phyloP scores from a whole-genome alignment of 257 asterid genomes.

The Coffea canephora region DNA sequence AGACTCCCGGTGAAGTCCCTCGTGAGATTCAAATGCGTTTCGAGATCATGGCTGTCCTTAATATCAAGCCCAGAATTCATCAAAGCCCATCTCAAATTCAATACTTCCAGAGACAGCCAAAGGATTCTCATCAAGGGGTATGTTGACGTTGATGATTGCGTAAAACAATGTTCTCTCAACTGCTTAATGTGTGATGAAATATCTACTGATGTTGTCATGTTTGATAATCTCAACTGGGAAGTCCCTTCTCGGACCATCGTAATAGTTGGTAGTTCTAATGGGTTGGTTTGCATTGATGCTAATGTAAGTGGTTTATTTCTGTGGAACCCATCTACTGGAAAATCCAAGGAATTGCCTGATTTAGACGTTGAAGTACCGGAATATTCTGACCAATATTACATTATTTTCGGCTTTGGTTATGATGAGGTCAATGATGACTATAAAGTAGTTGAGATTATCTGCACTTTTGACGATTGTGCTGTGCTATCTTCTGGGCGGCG shows the following conservation, averaged over 20 bases:
- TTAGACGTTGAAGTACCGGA: neutral
- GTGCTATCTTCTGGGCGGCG: conserved; percentile 1
- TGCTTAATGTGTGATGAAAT: neutral
- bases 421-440: conserved; percentile 27
- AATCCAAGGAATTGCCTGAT: conserved; percentile 14
- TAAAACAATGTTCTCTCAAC: conserved; percentile 18
- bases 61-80: neutral
- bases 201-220: neutral
- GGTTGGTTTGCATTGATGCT: conserved; percentile 16
- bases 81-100: neutral
- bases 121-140: neutral
- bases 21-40: neutral
- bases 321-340: conserved; percentile 22
- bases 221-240: neutral
- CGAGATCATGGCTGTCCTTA: neutral
- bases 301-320: neutral
- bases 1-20: conserved; percentile 35
- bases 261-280: conserved; percentile 18
- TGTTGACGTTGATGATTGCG: too few species aligned
- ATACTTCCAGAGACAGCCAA: neutral
- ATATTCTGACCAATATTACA: neutral
- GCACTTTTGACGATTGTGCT: neutral
- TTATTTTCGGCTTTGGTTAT: conserved; percentile 22
- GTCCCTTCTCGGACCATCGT: neutral
- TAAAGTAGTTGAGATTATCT: conserved; percentile 39